phyloP scores from a whole-genome alignment of 192 early-diverging fungal species.

The Podila epicladia region DNA sequence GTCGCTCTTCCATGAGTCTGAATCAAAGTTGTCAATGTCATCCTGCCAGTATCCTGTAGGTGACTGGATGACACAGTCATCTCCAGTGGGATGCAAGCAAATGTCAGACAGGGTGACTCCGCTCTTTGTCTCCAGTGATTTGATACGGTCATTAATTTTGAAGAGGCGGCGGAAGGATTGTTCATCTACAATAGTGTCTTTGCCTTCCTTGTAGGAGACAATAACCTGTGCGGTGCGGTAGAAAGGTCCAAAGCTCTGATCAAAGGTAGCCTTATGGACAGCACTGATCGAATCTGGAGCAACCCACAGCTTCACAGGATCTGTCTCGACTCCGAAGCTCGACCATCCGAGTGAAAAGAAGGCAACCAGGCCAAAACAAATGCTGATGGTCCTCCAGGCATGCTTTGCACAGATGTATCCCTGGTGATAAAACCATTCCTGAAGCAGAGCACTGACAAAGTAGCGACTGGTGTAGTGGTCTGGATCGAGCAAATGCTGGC shows the following conservation, averaged over 20 bases:
- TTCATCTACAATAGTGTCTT: slow-evolving; percentile 52
- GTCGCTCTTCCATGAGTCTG: slow-evolving; percentile 52
- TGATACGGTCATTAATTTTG: slow-evolving; percentile 58
- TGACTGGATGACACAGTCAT: slow-evolving; percentile 70
- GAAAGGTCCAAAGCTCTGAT: slow-evolving; percentile 70
- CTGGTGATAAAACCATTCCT: slow-evolving; percentile 70
- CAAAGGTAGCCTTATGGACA: slow-evolving; percentile 66
- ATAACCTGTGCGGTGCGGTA: slow-evolving; percentile 74
- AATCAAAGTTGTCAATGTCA: slow-evolving; percentile 57
- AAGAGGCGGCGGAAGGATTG: slow-evolving; percentile 59
- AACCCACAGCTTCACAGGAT: slow-evolving; percentile 71
- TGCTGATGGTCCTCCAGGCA: slow-evolving; percentile 61
- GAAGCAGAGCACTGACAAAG: slow-evolving; percentile 57
- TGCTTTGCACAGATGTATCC: slow-evolving; percentile 65
- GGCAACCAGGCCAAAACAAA: slow-evolving; percentile 51
- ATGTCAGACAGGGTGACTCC: slow-evolving; percentile 60
- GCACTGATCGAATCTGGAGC: slow-evolving; percentile 63
- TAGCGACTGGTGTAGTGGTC: slow-evolving; percentile 59
- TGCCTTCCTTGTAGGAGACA: slow-evolving; percentile 50
- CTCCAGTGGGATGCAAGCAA: slow-evolving; percentile 68
- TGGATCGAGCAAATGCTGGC: slow-evolving; percentile 51
- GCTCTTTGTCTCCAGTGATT: slow-evolving; percentile 37
- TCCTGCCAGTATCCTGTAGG: slow-evolving; percentile 72
- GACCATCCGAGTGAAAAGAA: slow-evolving; percentile 68
- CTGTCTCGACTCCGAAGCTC: slow-evolving; percentile 60